Conservation (phyloP, 2,329 filamentous ascomycete genomes). For the Huntiella decipiens region DNA sequence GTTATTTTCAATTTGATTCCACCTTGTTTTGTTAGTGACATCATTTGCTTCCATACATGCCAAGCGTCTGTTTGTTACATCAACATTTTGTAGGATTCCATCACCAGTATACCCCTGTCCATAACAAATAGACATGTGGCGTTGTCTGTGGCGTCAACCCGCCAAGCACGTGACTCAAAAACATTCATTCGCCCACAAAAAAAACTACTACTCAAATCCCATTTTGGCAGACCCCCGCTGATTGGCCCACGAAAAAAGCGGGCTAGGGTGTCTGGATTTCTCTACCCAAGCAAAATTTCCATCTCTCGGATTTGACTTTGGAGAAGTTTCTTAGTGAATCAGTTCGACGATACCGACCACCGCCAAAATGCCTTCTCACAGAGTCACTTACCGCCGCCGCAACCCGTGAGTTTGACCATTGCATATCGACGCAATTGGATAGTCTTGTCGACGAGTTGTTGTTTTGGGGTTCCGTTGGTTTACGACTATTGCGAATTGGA, state of each 20-base stretch:
- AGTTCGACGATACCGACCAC: constrained; percentile 19
- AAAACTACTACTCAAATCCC: constrained; percentile 3
- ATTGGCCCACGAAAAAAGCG: constrained; percentile 13
- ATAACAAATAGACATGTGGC: background rate
- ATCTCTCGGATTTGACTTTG: constrained; percentile 16
- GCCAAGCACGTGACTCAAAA: constrained; percentile 8
- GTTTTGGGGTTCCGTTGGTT: too few relatives aligned
- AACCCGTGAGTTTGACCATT: constrained; percentile 46
- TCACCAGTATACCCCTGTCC: too few relatives aligned
- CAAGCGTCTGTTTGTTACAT: too few relatives aligned
- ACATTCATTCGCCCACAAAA: constrained; percentile 10
- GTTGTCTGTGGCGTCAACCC: constrained; percentile 7
- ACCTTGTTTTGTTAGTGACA: background rate
- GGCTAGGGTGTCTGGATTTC: constrained; percentile 12
- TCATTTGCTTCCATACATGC: too few relatives aligned
- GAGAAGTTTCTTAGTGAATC: constrained; percentile 15
- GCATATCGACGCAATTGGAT: too few relatives aligned
- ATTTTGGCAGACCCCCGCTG: constrained; percentile 9
- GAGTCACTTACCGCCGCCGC: constrained; percentile 54
- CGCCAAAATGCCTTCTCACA: constrained; percentile 39
- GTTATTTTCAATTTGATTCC: background rate
- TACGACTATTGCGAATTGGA: too few relatives aligned
- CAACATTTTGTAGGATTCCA: too few relatives aligned
- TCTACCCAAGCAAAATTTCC: constrained; percentile 24
- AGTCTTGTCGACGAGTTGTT: too few relatives aligned